A percentile compares a stretch with the other conserved stretches of the same genome.
These are phyloP conservation scores for Colletotrichum horii DNA, from an alignment of 2,329 filamentous ascomycete genomes.

Conservation along the genomic window DNA sequence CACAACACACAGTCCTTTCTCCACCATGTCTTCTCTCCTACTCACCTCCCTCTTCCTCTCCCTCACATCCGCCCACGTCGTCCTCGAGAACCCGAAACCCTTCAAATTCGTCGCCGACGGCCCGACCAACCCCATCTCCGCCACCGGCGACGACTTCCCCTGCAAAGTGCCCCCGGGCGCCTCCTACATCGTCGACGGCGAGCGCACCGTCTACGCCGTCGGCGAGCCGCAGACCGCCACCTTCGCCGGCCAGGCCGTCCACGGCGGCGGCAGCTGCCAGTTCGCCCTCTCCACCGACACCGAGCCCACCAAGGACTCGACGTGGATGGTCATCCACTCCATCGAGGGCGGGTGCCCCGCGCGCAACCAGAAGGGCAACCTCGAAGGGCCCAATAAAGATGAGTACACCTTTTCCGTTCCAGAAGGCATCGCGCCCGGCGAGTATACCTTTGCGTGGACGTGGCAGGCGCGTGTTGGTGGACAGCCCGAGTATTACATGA, in stretches of 20 bases:
- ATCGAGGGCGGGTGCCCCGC: conserved; percentile 13
- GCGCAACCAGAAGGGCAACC: conserved; percentile 15
- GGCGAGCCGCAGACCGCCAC: conserved; percentile 3
- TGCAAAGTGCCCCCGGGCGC: neutral
- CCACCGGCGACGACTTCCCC: conserved; percentile 10
- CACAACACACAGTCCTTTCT: neutral
- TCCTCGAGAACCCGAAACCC: conserved; percentile 13
- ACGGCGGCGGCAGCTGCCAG: conserved; percentile 11
- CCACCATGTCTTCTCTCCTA: neutral
- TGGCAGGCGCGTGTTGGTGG: conserved; percentile 7
- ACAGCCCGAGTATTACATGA: conserved; percentile 17
- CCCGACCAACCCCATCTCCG: conserved; percentile 6
- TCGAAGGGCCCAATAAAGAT: conserved; percentile 9
- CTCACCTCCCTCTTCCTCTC: neutral
- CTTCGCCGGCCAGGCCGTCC: conserved; percentile 15
- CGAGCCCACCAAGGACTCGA: conserved; percentile 3
- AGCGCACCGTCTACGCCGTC: neutral
- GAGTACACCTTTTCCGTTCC: conserved; percentile 9
- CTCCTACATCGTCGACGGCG: conserved; percentile 6
- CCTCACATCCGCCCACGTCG: neutral
- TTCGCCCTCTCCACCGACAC: conserved; percentile 3
- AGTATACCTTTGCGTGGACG: conserved; percentile 18
- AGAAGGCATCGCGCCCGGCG: conserved; percentile 2
- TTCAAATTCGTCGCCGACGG: conserved; percentile 14
- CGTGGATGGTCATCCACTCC: conserved; percentile 17